phyloP scores from a whole-genome alignment of 441 rosid species.

The Adansonia gregorii region DNA sequence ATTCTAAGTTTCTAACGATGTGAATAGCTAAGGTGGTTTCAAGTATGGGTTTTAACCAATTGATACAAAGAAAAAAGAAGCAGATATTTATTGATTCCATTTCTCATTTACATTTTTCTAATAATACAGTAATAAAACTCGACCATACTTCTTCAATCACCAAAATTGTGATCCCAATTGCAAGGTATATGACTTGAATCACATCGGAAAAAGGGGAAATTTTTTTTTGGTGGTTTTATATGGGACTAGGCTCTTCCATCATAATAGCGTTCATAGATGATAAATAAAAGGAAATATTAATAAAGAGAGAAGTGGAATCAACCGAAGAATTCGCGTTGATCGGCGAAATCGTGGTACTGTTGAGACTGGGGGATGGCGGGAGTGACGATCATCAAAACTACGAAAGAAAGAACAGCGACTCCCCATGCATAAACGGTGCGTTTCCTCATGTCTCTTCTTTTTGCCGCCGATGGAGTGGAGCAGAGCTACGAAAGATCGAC shows the following conservation, averaged over 20 bases:
- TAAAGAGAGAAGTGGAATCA: constrained; percentile 3
- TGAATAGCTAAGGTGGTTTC: neutral
- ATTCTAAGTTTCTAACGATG: neutral
- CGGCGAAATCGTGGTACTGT: constrained; percentile 89
- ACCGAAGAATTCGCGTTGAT: constrained; percentile 81
- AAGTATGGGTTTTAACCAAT: neutral
- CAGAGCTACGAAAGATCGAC: neutral
- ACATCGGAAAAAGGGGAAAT: neutral
- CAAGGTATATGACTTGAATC: constrained; percentile 12
- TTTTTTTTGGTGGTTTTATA: neutral
- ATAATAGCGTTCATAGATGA: neutral
- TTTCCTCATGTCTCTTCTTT: constrained; percentile 47
- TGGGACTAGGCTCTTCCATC: neutral
- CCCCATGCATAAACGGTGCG: constrained; percentile 63
- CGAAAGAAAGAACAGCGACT: constrained; percentile 62
- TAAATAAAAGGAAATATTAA: neutral
- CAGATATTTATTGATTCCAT: neutral
- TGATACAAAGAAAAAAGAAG: neutral
- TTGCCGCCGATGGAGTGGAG: neutral
- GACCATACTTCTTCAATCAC: constrained; percentile 1
- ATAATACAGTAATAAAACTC: neutral
- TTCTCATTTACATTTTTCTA: neutral
- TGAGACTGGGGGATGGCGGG: constrained; percentile 82
- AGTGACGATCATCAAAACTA: constrained; percentile 82
- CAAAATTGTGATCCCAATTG: neutral